Conservation (phyloP, 805 yeast genomes). For the Wickerhamomyces tratensis region DNA sequence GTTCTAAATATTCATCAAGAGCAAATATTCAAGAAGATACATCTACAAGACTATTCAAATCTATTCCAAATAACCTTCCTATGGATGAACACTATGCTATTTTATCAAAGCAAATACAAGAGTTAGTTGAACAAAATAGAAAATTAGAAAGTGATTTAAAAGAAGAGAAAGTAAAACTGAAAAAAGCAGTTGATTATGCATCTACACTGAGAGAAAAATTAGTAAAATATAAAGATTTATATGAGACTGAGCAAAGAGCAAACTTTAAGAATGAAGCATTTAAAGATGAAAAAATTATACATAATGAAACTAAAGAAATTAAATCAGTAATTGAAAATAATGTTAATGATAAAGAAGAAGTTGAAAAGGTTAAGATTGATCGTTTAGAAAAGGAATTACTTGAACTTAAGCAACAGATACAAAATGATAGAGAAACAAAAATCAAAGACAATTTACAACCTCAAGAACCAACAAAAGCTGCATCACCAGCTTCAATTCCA, state of each 20-base stretch:
- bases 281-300: neutral
- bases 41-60: constrained; percentile 13
- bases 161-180: constrained; percentile 19
- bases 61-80: constrained; percentile 8
- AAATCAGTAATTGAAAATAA: too few species aligned
- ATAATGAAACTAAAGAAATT: neutral
- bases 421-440: constrained; percentile 1
- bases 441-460: too few species aligned
- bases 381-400: neutral
- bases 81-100: constrained; percentile 23
- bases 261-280: constrained; percentile 1
- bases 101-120: constrained; percentile 27
- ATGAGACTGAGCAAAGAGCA: constrained; percentile 16
- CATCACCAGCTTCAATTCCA: too few species aligned
- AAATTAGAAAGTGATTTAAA: constrained; percentile 22
- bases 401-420: constrained; percentile 1
- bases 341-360: neutral
- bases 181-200: constrained; percentile 21
- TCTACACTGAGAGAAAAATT: constrained; percentile 24
- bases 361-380: constrained; percentile 9
- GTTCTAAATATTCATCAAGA: neutral
- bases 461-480: too few species aligned
- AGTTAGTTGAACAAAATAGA: constrained; percentile 26
- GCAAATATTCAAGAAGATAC: constrained; percentile 4
- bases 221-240: constrained; percentile 24